phyloP scores from a whole-genome alignment of 768 basidiomycete genomes.

The Dentipellis fragilis region DNA sequence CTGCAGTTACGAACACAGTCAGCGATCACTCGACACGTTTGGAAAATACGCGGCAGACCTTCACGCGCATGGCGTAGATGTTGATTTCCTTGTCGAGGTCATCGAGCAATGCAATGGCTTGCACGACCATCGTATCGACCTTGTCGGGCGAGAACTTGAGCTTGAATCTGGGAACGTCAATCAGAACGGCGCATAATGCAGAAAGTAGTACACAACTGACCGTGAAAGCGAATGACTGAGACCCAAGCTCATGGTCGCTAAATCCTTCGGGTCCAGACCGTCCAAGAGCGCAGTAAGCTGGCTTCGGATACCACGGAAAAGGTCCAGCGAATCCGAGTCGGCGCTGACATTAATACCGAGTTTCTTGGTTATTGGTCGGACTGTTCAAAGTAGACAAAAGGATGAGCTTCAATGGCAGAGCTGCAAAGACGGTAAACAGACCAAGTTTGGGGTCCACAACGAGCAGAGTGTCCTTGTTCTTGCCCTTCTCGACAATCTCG shows the following conservation, averaged over 20 bases:
- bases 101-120: conserved; percentile 95
- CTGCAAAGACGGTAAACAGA: conserved; percentile 28
- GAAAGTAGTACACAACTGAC: conserved; percentile 30
- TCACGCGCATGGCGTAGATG: conserved; percentile 98
- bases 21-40: too few relatives aligned
- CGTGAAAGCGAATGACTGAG: conserved; percentile 93
- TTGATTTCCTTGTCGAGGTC: conserved; percentile 99
- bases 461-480: conserved; percentile 74
- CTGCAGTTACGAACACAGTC: conserved; percentile 28
- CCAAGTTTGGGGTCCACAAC: conserved; percentile 90
- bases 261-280: conserved; percentile 85
- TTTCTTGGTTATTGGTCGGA: conserved; percentile 77
- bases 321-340: conserved; percentile 55
- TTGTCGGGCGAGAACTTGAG: conserved; percentile 99
- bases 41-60: conserved; percentile 37
- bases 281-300: conserved; percentile 84
- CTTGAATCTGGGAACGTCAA: conserved; percentile 64
- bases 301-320: conserved; percentile 91
- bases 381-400: conserved; percentile 2
- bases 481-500: conserved; percentile 80
- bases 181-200: background rate
- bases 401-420: background rate
- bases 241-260: conserved; percentile 96
- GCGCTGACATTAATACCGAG: conserved; percentile 78
- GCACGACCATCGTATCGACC: conserved; percentile 99